Percentiles rank a stretch among this genome's conserved stretches.
Conservation (phyloP, 2,329 filamentous ascomycete species). For the Elsinoe perseae region DNA sequence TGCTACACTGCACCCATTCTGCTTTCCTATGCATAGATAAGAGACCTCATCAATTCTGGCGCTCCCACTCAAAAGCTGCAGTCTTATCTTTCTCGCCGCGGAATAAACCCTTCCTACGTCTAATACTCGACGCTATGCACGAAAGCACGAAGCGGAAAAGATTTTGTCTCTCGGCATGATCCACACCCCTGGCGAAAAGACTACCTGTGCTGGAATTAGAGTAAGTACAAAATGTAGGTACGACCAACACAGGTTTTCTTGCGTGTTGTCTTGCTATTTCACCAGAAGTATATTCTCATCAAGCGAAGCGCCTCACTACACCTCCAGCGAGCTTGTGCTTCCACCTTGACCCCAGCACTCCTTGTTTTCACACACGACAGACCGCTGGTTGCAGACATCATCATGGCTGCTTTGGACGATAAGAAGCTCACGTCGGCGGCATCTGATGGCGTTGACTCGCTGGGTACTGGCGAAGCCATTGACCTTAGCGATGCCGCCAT, state of each 20-base stretch:
- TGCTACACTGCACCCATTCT: neutral
- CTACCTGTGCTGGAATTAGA: neutral
- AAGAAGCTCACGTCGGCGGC: constrained; percentile 5
- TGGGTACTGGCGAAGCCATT: constrained; percentile 1
- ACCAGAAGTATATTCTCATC: no score
- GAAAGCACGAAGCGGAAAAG: neutral
- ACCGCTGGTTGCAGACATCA: neutral
- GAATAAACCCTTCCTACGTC: neutral
- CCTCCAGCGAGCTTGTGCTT: no score
- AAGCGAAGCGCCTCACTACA: no score
- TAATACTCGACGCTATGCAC: neutral
- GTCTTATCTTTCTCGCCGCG: neutral
- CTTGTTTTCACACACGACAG: neutral
- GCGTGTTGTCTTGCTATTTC: neutral
- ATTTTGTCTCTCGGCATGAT: neutral
- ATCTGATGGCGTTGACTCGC: constrained; percentile 7
- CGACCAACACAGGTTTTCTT: neutral
- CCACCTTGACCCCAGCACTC: no score
- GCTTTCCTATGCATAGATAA: neutral
- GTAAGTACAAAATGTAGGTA: neutral
- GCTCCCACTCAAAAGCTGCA: neutral
- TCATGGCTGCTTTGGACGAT: neutral
- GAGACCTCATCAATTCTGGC: neutral
- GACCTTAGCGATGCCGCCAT: constrained; percentile 12
- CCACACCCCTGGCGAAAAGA: neutral